Evolutionary conservation across 257 asterid genomes (phyloP).

Genomic region (Schizonepeta tenuifolia): DNA sequence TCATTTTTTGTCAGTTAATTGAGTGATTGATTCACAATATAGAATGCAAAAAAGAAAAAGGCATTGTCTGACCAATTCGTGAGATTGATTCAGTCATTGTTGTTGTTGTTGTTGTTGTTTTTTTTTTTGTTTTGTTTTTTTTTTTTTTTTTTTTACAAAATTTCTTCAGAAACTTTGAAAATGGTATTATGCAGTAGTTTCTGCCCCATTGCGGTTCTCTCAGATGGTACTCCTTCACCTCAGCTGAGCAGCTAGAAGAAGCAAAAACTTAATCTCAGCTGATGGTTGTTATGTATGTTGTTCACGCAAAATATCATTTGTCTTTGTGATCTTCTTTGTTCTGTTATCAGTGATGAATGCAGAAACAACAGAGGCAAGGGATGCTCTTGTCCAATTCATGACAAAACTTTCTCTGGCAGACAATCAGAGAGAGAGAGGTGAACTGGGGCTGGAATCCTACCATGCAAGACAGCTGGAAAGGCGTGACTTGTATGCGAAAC

Average conservation of each 20-base stretch:
- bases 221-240: background rate
- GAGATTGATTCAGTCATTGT: background rate
- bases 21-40: background rate
- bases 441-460: conserved; percentile 64
- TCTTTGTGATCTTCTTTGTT: conserved; percentile 26
- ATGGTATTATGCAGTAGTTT: background rate
- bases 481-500: conserved; percentile 46
- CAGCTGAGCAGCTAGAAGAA: background rate
- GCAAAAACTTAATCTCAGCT: background rate
- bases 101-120: background rate
- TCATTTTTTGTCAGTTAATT: too few relatives aligned
- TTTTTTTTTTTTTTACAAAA: background rate
- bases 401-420: conserved; percentile 45
- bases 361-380: conserved; percentile 55
- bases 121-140: background rate
- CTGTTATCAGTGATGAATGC: conserved; percentile 38
- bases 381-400: conserved; percentile 61
- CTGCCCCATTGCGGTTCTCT: background rate
- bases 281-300: background rate
- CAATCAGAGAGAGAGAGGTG: conserved; percentile 30
- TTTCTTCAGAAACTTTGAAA: conserved; percentile 21
- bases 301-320: background rate
- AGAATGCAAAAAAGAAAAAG: background rate
- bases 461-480: conserved; percentile 61
- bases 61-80: conserved; percentile 25